These are phyloP conservation scores for Flaveria ramosissima DNA, from an alignment of 129 eudicot species.

Conservation along the genomic window DNA sequence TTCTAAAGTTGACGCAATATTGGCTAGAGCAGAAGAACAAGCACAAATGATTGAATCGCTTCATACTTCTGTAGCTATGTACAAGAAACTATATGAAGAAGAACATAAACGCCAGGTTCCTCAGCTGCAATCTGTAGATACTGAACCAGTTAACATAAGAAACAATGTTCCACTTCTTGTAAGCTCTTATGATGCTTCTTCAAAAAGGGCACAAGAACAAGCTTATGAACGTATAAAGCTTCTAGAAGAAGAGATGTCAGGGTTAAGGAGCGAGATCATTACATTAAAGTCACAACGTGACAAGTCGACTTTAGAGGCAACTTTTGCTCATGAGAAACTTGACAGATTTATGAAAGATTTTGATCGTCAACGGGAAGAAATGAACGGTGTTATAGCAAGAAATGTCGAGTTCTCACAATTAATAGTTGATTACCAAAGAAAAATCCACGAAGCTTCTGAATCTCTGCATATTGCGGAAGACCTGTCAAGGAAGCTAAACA, in stretches of 20 bases:
- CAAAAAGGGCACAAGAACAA: conserved; percentile 55
- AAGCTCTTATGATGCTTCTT: conserved; percentile 55
- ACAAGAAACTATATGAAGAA: conserved; percentile 82
- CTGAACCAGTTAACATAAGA: conserved; percentile 47
- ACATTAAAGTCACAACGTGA: conserved; percentile 72
- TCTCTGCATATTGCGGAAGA: conserved; percentile 65
- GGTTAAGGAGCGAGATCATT: conserved; percentile 57
- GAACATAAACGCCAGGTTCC: conserved; percentile 61
- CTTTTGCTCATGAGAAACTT: conserved; percentile 74
- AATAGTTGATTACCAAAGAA: conserved; percentile 76
- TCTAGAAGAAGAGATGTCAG: conserved; percentile 72
- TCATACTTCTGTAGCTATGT: conserved; percentile 87
- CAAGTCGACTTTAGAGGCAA: conserved; percentile 62
- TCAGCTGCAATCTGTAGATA: conserved; percentile 31
- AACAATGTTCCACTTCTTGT: conserved; percentile 51
- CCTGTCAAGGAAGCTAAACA: conserved; percentile 69
- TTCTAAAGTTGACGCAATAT: conserved; percentile 68
- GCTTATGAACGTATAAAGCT: conserved; percentile 53
- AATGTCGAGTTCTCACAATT: conserved; percentile 86
- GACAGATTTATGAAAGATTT: conserved; percentile 71
- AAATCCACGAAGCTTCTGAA: conserved; percentile 82
- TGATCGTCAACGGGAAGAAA: conserved; percentile 78
- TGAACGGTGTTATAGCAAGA: conserved; percentile 58
- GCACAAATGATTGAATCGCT: conserved; percentile 85
- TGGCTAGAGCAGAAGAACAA: conserved; percentile 90